These are phyloP conservation scores for Corchorus capsularis DNA, from an alignment of 345 rosid genomes.

Conservation along the genomic window DNA sequence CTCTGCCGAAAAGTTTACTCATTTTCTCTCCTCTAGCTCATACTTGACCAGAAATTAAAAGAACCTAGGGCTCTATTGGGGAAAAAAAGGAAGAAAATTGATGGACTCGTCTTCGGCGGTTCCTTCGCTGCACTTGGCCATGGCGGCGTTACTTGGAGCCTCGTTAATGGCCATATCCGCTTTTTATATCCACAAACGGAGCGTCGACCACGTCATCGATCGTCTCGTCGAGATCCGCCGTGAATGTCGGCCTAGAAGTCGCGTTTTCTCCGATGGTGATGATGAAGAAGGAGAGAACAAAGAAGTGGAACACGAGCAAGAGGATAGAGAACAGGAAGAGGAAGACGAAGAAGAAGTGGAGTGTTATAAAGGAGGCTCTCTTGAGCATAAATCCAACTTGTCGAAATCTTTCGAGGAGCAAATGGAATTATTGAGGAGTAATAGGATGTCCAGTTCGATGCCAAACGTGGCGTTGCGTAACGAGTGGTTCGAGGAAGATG, in stretches of 20 bases:
- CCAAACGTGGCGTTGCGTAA: conserved; percentile 40
- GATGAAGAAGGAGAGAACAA: neutral
- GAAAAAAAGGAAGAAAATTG: too few species aligned
- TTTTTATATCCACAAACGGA: conserved; percentile 54
- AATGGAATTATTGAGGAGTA: conserved; percentile 10
- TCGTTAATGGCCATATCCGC: conserved; percentile 61
- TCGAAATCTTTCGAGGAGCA: conserved; percentile 40
- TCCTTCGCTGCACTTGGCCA: conserved; percentile 40
- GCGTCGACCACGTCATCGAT: conserved; percentile 53
- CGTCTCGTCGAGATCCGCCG: conserved; percentile 44
- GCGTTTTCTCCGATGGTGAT: neutral
- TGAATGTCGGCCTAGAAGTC: neutral
- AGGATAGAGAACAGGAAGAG: neutral
- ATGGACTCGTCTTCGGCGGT: conserved; percentile 25
- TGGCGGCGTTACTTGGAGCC: conserved; percentile 66
- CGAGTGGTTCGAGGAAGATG: conserved; percentile 46
- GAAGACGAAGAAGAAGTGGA: neutral
- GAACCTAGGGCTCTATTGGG: conserved; percentile 19
- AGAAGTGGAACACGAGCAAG: conserved; percentile 15
- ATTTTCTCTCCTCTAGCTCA: neutral
- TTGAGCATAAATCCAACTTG: neutral
- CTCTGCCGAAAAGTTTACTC: neutral
- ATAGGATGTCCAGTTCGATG: conserved; percentile 44
- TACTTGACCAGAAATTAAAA: too few species aligned
- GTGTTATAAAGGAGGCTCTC: neutral